phyloP scores from a whole-genome alignment of 371 early-diverging fungal genomes.

The Rhizopus sp. region DNA sequence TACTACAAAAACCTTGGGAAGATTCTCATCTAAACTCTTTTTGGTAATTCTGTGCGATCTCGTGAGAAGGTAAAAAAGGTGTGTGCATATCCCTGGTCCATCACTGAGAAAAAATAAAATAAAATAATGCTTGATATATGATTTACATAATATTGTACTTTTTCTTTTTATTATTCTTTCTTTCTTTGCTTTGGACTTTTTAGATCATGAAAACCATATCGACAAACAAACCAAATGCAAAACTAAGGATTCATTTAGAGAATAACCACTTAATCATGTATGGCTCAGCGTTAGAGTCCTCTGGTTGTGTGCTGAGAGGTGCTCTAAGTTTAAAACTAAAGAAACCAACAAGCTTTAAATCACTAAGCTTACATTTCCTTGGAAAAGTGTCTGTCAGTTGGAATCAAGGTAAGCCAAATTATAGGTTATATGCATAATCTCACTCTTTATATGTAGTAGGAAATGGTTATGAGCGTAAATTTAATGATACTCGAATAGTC shows the following conservation, averaged over 20 bases:
- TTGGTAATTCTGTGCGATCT: slow-evolving; percentile 15
- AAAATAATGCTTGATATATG: background rate
- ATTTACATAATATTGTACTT: slow-evolving; percentile 3
- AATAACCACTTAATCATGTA: slow-evolving; percentile 35
- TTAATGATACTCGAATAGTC: slow-evolving; percentile 18
- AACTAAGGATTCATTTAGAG: slow-evolving; percentile 33
- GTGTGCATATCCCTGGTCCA: background rate
- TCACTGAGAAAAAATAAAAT: slow-evolving; percentile 21
- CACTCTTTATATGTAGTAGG: slow-evolving; percentile 13
- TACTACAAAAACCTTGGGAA: background rate
- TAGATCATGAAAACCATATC: slow-evolving; percentile 5
- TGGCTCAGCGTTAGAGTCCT: slow-evolving; percentile 30
- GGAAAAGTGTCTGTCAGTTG: slow-evolving; percentile 30
- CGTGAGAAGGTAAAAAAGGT: slow-evolving; percentile 11
- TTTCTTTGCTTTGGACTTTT: slow-evolving; percentile 4
- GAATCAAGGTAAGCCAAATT: slow-evolving; percentile 27
- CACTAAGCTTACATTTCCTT: slow-evolving; percentile 23
- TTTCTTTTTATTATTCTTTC: slow-evolving; percentile 6
- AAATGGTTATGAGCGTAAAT: slow-evolving; percentile 27
- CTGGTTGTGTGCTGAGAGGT: slow-evolving; percentile 40
- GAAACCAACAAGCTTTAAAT: slow-evolving; percentile 21
- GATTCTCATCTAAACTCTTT: slow-evolving; percentile 18
- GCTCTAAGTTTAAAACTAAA: slow-evolving; percentile 22
- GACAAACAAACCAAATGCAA: slow-evolving; percentile 9
- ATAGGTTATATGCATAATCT: background rate